Evolutionary conservation across 192 early-diverging fungal species (phyloP).

Genomic region (Umbelopsis sp.): DNA sequence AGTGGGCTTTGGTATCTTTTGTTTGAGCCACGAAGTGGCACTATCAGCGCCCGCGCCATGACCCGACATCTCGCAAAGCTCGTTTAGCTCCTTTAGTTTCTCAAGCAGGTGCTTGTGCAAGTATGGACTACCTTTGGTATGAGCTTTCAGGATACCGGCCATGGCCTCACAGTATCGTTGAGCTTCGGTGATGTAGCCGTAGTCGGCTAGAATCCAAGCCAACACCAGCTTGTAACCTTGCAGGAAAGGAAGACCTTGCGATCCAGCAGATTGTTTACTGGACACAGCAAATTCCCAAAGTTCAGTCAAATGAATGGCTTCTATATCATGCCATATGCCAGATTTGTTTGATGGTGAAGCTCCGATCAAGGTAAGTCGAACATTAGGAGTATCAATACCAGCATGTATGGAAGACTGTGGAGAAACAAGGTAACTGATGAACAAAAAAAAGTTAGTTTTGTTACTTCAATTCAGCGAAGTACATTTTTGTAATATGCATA

Average conservation of each 20-base stretch:
- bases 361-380: slow-evolving; percentile 73
- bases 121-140: slow-evolving; percentile 80
- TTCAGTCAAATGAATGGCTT: slow-evolving; percentile 75
- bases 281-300: slow-evolving; percentile 79
- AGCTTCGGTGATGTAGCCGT: slow-evolving; percentile 75
- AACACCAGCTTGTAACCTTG: slow-evolving; percentile 88
- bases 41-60: slow-evolving; percentile 30
- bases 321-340: slow-evolving; percentile 1
- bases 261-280: slow-evolving; percentile 43
- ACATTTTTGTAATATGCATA: slow-evolving; percentile 33
- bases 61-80: slow-evolving; percentile 53
- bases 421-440: slow-evolving; percentile 54
- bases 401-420: slow-evolving; percentile 46
- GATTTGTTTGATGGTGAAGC: slow-evolving; percentile 25
- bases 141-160: slow-evolving; percentile 67
- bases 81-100: slow-evolving; percentile 71
- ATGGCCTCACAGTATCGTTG: slow-evolving; percentile 79
- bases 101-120: slow-evolving; percentile 74
- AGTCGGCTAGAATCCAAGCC: slow-evolving; percentile 82
- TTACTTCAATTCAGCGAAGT: not conserved
- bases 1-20: slow-evolving; percentile 57
- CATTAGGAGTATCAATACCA: slow-evolving; percentile 63
- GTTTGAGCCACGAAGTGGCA: slow-evolving; percentile 41
- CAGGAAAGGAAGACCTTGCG: slow-evolving; percentile 78
- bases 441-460: slow-evolving; percentile 14